Evolutionary conservation across 768 basidiomycete species (phyloP), one percentile per base, ranked within the genome.

Genomic region (Tephrocybe rancida): DNA sequence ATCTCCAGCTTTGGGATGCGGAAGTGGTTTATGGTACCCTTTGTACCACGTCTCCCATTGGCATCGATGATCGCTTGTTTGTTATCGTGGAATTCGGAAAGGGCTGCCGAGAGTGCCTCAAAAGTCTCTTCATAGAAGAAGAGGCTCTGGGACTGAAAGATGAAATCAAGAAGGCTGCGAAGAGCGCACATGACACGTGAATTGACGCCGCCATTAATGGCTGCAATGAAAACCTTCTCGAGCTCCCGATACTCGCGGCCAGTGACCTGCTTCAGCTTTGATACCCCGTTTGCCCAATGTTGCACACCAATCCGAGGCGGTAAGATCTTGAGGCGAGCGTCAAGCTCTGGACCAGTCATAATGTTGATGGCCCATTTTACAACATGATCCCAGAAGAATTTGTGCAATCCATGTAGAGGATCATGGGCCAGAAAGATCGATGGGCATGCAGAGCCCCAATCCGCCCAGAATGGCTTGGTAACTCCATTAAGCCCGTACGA

Each of bases 1-100:
- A 73, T 58, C 46, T 75, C 71, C 10, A 77, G 67, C 56, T 80
- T 80, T 1, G 72, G 75, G 35, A 80, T 78, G 14, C 68, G 46
- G 61, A 69, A 79, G 47, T 76, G 55, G 7, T 69, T 30, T 18
- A 73, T 68, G 1, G 61, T 50, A 3, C 63, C 50, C 13, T 39
- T 54, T 37, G 63, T 62, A 18, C 71, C 70, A n/a, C 41, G 18
- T 19, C 64, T 50, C 21, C 67, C 67, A 16, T 66, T 63, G 2
- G 63, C 60, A 1, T 61, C 58, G 13, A 73, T 55, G 30, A 78
- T 72, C 3, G 59, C 57, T 6, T 68, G 35, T 50, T 78, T 78
- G 62, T 70, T 54, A 1, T 55, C 1, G 34, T 77, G 76, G 43
- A 76, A 77, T 9, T 65, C 53, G 0, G n/a, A 1, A 0, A 77